These are phyloP conservation scores for Alternaria metachromatica DNA, from an alignment of 2,329 filamentous ascomycete species.

Conservation along the genomic window DNA sequence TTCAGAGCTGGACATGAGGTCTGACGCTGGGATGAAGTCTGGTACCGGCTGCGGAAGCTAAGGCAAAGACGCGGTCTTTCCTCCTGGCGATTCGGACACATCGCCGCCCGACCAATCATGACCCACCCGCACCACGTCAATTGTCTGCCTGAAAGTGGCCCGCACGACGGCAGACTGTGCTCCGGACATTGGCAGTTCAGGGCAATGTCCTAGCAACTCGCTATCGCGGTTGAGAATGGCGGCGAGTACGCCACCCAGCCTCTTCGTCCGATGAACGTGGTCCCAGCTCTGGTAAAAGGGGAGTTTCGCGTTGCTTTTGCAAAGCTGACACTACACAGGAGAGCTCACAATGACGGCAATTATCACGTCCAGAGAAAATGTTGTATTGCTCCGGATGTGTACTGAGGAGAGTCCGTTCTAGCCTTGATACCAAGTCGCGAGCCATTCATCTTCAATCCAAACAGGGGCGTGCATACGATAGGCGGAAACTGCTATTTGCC, in stretches of 20 bases:
- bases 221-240: not conserved
- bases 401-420: not conserved
- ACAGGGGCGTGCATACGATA: not conserved
- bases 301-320: not conserved
- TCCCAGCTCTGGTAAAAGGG: not conserved
- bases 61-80: conserved; percentile 7
- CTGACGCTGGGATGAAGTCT: not conserved
- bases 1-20: not conserved
- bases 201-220: not conserved
- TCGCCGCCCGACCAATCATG: conserved; percentile 14
- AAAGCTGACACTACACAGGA: not conserved
- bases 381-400: not conserved
- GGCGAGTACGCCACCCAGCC: not conserved
- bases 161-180: conserved; percentile 13
- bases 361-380: not conserved
- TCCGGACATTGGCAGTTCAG: not conserved
- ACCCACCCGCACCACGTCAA: not conserved
- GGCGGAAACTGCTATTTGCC: not conserved
- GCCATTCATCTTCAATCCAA: not conserved
- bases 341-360: not conserved
- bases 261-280: not conserved
- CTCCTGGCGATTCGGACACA: conserved; percentile 3
- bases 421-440: not conserved
- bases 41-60: conserved; percentile 12
- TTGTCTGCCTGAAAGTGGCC: conserved; percentile 18